Evolutionary conservation across 306 rosid genomes (phyloP).

Genomic region (Trichosanthes truncata): DNA sequence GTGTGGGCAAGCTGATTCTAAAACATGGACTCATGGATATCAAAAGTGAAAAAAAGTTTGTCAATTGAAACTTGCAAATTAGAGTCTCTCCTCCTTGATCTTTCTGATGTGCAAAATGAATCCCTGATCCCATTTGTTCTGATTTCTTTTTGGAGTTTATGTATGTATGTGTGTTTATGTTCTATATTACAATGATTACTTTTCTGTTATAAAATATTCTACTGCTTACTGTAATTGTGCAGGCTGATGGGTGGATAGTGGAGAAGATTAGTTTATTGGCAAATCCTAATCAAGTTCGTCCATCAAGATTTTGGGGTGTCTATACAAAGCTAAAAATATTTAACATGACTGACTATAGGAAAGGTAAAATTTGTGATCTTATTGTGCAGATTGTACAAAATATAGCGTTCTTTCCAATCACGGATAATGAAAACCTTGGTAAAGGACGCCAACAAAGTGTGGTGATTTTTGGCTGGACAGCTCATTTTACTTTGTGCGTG

Average conservation of each 20-base stretch:
- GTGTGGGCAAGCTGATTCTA: not conserved
- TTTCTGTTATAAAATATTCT: constrained; percentile 9
- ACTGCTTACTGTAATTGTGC: constrained; percentile 17
- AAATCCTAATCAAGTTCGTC: constrained; percentile 90
- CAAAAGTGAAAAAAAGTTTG: not conserved
- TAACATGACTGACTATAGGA: constrained; percentile 88
- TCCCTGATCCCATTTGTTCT: not conserved
- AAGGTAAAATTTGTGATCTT: constrained; percentile 39
- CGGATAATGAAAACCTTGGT: not conserved
- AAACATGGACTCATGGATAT: not conserved
- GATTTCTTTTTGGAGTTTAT: not conserved
- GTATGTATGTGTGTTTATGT: not conserved
- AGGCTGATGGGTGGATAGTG: constrained; percentile 99
- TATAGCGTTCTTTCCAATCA: not conserved
- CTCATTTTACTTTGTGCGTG: not conserved
- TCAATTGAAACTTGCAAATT: not conserved
- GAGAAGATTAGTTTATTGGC: constrained; percentile 83
- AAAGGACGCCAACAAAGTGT: not conserved
- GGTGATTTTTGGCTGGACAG: not conserved
- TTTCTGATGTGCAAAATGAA: not conserved
- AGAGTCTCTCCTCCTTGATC: not conserved
- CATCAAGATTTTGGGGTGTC: constrained; percentile 96
- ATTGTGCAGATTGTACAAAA: not conserved
- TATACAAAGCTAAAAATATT: constrained; percentile 90
- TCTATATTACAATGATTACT: not conserved